Conservation (phyloP, 2,329 filamentous ascomycete genomes). For the Penicillium sp. region DNA sequence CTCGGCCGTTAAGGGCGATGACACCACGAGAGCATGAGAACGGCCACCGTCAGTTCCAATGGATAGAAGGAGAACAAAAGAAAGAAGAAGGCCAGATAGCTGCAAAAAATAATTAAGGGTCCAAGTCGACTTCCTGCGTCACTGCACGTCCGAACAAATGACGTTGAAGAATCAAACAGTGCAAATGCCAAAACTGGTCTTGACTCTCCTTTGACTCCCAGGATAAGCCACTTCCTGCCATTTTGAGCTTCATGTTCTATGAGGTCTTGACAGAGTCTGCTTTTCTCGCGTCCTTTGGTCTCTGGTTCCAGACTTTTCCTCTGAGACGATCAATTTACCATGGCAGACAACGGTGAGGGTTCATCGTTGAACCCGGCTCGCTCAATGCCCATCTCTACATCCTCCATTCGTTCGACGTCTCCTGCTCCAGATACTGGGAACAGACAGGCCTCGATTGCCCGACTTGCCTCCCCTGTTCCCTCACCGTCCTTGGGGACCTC, state of each 20-base stretch:
- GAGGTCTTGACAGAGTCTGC: not conserved
- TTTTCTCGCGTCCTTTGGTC: conserved; percentile 3
- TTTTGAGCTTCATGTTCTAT: not conserved
- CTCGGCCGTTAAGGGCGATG: conserved; percentile 14
- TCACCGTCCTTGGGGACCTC: conserved; percentile 36
- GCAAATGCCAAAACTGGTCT: conserved; percentile 21
- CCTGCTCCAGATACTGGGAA: conserved; percentile 39
- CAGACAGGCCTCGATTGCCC: conserved; percentile 52
- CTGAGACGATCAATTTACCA: conserved; percentile 18
- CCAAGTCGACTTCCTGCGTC: conserved; percentile 28
- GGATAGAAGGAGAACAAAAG: not conserved
- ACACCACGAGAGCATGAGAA: conserved; percentile 5
- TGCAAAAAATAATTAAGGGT: not conserved
- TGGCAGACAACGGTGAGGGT: conserved; percentile 38
- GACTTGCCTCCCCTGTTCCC: conserved; percentile 54
- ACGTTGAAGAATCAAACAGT: conserved; percentile 28
- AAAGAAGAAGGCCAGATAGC: not conserved
- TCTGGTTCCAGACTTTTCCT: not conserved
- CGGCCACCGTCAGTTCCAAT: not conserved
- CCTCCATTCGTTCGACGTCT: conserved; percentile 34
- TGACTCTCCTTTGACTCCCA: conserved; percentile 5
- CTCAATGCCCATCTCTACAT: conserved; percentile 32
- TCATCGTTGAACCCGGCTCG: conserved; percentile 31
- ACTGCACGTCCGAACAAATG: conserved; percentile 19
- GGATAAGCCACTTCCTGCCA: conserved; percentile 3